Percentiles rank a stretch among this genome's conserved stretches.
Conservation (phyloP, 176 grass and related monocot genomes). For the Aegilops speltoides region DNA sequence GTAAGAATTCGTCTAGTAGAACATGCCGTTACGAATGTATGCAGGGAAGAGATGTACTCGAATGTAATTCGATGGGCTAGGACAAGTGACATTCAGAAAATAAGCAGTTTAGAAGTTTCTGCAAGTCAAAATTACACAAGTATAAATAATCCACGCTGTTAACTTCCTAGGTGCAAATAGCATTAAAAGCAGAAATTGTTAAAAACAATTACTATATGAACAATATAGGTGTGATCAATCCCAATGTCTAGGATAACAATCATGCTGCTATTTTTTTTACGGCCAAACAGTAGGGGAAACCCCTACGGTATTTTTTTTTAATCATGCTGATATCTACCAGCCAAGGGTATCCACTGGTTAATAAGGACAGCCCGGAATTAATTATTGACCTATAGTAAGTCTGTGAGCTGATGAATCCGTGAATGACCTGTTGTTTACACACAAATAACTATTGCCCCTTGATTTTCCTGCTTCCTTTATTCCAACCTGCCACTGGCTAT, state of each 20-base stretch:
- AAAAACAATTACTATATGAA: background rate
- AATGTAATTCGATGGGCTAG: background rate
- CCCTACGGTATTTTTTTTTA: too few relatives aligned
- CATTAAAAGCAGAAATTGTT: conserved; percentile 1
- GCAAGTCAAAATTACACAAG: background rate
- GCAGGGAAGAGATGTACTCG: background rate
- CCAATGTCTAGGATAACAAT: background rate
- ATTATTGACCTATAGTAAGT: background rate
- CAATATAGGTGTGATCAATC: background rate
- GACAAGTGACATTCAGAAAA: background rate
- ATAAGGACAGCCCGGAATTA: background rate
- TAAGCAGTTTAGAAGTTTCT: background rate
- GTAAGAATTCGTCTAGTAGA: background rate
- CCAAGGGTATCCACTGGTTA: background rate
- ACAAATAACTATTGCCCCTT: background rate
- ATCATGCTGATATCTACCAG: background rate
- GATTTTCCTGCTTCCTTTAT: background rate
- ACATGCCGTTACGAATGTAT: background rate
- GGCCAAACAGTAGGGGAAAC: too few relatives aligned
- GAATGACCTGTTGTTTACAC: background rate
- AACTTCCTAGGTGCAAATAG: background rate
- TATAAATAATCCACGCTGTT: background rate
- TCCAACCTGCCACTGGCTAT: background rate
- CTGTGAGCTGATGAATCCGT: background rate
- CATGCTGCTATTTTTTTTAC: background rate